Percentiles rank a stretch among this genome's conserved stretches.
Conservation (phyloP, 176 grass and related monocot genomes). For the Carex pumila region DNA sequence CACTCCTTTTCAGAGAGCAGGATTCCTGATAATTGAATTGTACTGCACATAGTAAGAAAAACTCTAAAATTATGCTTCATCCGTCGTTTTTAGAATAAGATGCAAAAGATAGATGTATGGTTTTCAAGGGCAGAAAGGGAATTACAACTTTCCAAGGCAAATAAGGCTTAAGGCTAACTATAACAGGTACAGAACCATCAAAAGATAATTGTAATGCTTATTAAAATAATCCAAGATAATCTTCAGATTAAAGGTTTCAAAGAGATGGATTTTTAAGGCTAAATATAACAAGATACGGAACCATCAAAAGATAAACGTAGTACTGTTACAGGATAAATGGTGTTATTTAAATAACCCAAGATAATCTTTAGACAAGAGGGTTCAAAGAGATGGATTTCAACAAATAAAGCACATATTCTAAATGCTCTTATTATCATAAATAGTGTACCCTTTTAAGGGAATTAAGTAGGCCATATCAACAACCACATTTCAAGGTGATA, state of each 20-base stretch:
- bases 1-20: background rate
- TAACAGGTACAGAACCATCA: background rate
- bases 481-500: background rate
- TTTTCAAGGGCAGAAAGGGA: background rate
- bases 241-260: background rate
- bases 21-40: background rate
- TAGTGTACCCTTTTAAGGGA: conserved; percentile 6
- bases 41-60: background rate
- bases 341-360: conserved; percentile 3
- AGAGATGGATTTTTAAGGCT: background rate
- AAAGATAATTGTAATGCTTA: background rate
- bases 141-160: background rate
- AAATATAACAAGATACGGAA: background rate
- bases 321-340: background rate
- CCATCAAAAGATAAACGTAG: background rate
- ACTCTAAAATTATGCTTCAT: background rate
- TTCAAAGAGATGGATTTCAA: conserved; percentile 1
- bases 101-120: background rate
- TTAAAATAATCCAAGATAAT: background rate
- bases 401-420: conserved; percentile 18
- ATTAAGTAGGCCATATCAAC: background rate
- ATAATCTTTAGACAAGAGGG: background rate
- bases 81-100: background rate
- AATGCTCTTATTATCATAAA: conserved; percentile 21
- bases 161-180: background rate